Conservation (phyloP, 148 eudicot genomes). For the Camellia sinensis region DNA sequence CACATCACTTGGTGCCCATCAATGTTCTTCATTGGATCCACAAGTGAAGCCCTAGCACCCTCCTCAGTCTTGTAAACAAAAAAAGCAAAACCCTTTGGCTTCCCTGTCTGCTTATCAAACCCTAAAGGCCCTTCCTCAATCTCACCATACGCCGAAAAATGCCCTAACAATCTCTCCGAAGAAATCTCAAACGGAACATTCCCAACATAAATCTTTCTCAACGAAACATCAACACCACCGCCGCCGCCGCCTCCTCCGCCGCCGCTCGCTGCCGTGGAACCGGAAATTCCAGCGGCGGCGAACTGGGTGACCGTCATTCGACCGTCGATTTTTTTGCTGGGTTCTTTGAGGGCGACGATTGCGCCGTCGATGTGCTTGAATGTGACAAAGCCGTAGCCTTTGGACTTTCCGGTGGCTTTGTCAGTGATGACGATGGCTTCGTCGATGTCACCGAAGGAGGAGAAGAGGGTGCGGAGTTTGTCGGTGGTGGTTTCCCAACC, state of each 20-base stretch:
- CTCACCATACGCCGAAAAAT: slow-evolving; percentile 67
- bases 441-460: slow-evolving; percentile 60
- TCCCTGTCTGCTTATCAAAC: slow-evolving; percentile 81
- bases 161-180: slow-evolving; percentile 63
- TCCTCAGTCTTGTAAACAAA: slow-evolving; percentile 85
- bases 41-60: slow-evolving; percentile 68
- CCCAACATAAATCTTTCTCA: slow-evolving; percentile 86
- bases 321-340: slow-evolving; percentile 85
- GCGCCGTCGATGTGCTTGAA: slow-evolving; percentile 82
- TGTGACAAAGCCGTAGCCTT: slow-evolving; percentile 86
- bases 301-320: slow-evolving; percentile 78
- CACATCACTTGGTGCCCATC: slow-evolving; percentile 81
- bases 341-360: slow-evolving; percentile 55
- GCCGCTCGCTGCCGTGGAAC: slow-evolving; percentile 16
- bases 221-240: slow-evolving; percentile 47
- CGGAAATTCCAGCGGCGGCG: slow-evolving; percentile 47
- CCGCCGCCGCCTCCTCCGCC: slow-evolving; percentile 14
- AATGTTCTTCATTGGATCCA: slow-evolving; percentile 68
- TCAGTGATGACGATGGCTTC: slow-evolving; percentile 81
- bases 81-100: slow-evolving; percentile 80
- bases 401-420: slow-evolving; percentile 57
- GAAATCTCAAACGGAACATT: slow-evolving; percentile 76
- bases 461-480: slow-evolving; percentile 45
- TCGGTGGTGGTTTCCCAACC: slow-evolving; percentile 70
- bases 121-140: slow-evolving; percentile 96